Percentiles rank a stretch among this genome's conserved stretches.
Evolutionary conservation across 352 stramenopile species (phyloP).

Genomic region (Pythium plurisporium): DNA sequence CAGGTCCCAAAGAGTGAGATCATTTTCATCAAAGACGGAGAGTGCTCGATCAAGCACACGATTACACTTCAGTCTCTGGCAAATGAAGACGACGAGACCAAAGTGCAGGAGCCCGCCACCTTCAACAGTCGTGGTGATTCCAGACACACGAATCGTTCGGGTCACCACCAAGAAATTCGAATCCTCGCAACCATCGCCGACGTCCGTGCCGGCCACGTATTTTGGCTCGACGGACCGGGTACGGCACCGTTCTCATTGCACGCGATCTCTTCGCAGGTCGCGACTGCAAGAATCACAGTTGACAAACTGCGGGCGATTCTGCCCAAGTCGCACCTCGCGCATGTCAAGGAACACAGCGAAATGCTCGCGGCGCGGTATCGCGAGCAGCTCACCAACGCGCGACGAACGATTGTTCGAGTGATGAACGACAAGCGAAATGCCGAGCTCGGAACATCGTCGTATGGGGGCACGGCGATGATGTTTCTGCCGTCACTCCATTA

Average conservation of each 20-base stretch:
- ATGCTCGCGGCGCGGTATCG: constrained; percentile 22
- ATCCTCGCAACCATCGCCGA: constrained; percentile 50
- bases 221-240: constrained; percentile 38
- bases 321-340: constrained; percentile 24
- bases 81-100: not conserved
- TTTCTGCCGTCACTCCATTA: constrained; percentile 31
- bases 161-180: constrained; percentile 17
- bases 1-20: constrained; percentile 24
- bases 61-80: constrained; percentile 13
- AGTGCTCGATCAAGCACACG: constrained; percentile 34
- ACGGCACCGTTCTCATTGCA: constrained; percentile 37
- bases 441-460: constrained; percentile 15
- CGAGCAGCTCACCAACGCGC: constrained; percentile 32
- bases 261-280: constrained; percentile 39
- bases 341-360: constrained; percentile 15
- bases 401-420: constrained; percentile 32
- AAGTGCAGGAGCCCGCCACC: not conserved
- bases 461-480: not conserved
- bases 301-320: constrained; percentile 48
- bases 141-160: not conserved
- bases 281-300: constrained; percentile 38
- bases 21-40: constrained; percentile 48
- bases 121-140: too few species aligned
- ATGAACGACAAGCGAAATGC: constrained; percentile 46
- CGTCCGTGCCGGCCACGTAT: constrained; percentile 44